phyloP scores from a whole-genome alignment of 108 stramenopile genomes.

The Nannochloropsis salina region DNA sequence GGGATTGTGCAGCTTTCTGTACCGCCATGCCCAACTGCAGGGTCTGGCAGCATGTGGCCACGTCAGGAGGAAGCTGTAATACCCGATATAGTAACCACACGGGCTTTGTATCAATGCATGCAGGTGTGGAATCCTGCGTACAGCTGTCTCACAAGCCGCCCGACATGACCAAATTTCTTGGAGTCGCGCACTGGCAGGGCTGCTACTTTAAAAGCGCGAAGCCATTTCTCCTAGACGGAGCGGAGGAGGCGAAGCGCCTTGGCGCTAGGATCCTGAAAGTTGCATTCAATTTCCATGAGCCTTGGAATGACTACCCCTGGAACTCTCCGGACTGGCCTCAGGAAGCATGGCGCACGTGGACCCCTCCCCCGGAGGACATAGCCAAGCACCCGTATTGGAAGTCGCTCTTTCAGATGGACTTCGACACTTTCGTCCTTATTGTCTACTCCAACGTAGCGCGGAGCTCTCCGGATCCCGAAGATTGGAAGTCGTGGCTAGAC shows the following conservation, averaged over 20 bases:
- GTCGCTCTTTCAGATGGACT: constrained; percentile 6
- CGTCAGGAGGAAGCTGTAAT: background rate
- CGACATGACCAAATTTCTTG: constrained; percentile 10
- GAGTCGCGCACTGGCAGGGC: constrained; percentile 14
- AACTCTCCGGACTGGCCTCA: background rate
- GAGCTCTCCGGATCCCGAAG: background rate
- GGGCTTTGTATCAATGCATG: constrained; percentile 3
- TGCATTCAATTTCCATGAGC: background rate
- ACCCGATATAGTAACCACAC: background rate
- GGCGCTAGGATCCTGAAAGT: background rate
- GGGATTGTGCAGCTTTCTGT: constrained; percentile 10
- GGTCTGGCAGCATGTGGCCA: constrained; percentile 7
- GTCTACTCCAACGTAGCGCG: background rate
- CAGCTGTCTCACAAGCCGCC: background rate
- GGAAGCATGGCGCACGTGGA: background rate
- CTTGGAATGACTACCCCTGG: constrained; percentile 13
- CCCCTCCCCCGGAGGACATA: constrained; percentile 1
- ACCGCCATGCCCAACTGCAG: constrained; percentile 11
- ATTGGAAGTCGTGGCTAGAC: constrained; percentile 5
- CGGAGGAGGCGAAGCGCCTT: background rate
- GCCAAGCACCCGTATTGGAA: constrained; percentile 14
- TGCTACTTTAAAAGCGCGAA: background rate
- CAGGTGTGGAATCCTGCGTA: constrained; percentile 4
- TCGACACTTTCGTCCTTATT: constrained; percentile 20
- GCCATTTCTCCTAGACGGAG: constrained; percentile 19